Base-by-base conservation (phyloP, 2,329 filamentous ascomycete species). In the Atkinsonella texensis region DNA sequence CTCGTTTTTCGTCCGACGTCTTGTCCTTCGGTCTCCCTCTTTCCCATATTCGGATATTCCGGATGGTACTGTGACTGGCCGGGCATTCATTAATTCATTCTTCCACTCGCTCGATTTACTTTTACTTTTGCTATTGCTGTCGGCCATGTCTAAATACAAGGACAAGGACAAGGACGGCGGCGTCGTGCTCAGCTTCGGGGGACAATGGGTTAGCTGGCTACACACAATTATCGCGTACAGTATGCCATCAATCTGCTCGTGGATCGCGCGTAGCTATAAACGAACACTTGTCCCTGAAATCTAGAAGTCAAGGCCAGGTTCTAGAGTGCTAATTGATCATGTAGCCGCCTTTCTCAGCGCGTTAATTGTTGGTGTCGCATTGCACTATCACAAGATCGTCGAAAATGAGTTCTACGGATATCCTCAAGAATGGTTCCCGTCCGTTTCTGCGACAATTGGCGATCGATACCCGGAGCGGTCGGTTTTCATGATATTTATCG, bases 381-480 rank as follows among this genome's bases (percentile, higher is more conserved):
- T 98, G 47, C 93, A 98, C 71, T 97, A 93, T 72, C 80, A 86
- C 64, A 98, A 98, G 74, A 98, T 98, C 60, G 93, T 98, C 52
- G 77, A 96, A 70, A 98, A 98, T 70, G 89, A 98, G 70, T 87
- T 90, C 72, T 95, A 89, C 68, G 89, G 89, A 60, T 95, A 94
- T 65, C 90, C 90, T 1, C 76, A 95, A 59, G 90, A 96, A 74
- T 96, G 90, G 90, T 95, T 95, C 63, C 90, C 90, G 53, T 95
- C 90, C 43, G 90, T 96, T 20, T 96, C 91, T 32, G 85, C 93
- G 41, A 97, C 93, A 38, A 98, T 98, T 70, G 93, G 93, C 66
- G 93, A 98, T 69, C 83, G 90, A 58, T 97, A 96, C 63, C 93
- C 93, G 50, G 93, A 98, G 70, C 85, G 93, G 54, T 95, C 93